Base-by-base conservation (phyloP, 2,329 filamentous ascomycete genomes). In the Trichoderma asperellum region DNA sequence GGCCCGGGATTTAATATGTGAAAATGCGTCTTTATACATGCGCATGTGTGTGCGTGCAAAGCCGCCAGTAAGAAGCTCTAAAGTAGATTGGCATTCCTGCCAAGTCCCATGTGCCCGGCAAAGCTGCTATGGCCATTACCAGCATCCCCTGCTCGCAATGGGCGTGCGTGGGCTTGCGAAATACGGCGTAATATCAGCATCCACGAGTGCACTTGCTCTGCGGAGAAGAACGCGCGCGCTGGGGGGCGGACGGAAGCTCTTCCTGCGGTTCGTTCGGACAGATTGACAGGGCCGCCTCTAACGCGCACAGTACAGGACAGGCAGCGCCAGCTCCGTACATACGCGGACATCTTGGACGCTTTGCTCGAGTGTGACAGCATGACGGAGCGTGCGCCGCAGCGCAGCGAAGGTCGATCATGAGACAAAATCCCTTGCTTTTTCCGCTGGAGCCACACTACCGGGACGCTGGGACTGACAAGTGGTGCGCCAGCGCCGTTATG, bases 361-460 rank as follows among this genome's bases (percentile, higher is more conserved):
- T 56, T 47, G 27, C 34, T 67, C 55, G 63, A 43, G 63, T 52
- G 63, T 67, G 63, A 67, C 63, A 59, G 63, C 63, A 67, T 52
- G 68, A 66, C 53, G 58, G 68, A 63, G 58, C 47, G 67, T 62
- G 58, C 61, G 60, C 59, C 53, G 59, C 55, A 52, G 53, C 43
- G 68, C 68, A 68, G 62, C 55, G n/a, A 68, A 61, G 56, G 68
- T 24, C 53, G 63, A 70, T 70, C 68, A 70, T 70, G 68, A 67
- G 68, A 70, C 68, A 70, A 59, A 55, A 57, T 68, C 68, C 68
- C 68, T 68, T 70, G 63, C 67, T 62, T 49, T 24, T 49, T 49
- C 40, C 47, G 55, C 60, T 67, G 64, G 68, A 68, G 63, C 68
- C 68, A 70, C 68, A 62, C 68, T 70, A 52, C 68, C 68, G 68